A percentile compares a stretch with the other conserved stretches of the same genome.
phyloP scores from a whole-genome alignment of 371 early-diverging fungal species.

The Mortierella polycephala region DNA sequence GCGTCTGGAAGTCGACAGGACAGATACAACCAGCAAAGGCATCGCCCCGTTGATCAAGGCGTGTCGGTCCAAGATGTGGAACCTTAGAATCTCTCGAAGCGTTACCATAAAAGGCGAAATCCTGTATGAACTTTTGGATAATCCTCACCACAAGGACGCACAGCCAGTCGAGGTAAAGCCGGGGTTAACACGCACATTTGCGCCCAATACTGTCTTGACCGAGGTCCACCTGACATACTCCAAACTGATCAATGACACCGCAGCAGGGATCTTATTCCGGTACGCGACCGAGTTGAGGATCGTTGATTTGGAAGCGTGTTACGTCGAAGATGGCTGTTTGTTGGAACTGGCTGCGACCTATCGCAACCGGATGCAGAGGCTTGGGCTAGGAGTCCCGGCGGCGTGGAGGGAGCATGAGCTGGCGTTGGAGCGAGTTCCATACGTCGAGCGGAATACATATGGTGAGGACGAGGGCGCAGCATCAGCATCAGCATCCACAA shows the following conservation, averaged over 20 bases:
- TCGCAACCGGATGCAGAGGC: constrained; percentile 15
- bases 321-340: constrained; percentile 15
- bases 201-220: constrained; percentile 22
- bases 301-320: constrained; percentile 3
- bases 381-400: constrained; percentile 17
- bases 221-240: constrained; percentile 8
- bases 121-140: constrained; percentile 13
- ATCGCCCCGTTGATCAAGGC: constrained; percentile 11
- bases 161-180: not conserved
- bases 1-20: constrained; percentile 11
- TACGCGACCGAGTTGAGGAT: constrained; percentile 18
- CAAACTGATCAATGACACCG: not conserved
- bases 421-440: not conserved
- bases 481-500: too few relatives aligned
- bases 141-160: not conserved
- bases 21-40: constrained; percentile 1
- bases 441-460: too few relatives aligned
- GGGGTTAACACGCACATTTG: not conserved
- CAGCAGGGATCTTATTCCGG: constrained; percentile 10
- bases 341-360: constrained; percentile 18
- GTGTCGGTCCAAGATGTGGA: not conserved
- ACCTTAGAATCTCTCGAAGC: constrained; percentile 1
- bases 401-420: constrained; percentile 25
- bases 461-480: too few relatives aligned
- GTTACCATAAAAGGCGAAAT: not conserved